Percentiles rank a stretch among this genome's conserved stretches.
phyloP scores from a whole-genome alignment of 495 filamentous ascomycete species.

The Penicillium paxilli region DNA sequence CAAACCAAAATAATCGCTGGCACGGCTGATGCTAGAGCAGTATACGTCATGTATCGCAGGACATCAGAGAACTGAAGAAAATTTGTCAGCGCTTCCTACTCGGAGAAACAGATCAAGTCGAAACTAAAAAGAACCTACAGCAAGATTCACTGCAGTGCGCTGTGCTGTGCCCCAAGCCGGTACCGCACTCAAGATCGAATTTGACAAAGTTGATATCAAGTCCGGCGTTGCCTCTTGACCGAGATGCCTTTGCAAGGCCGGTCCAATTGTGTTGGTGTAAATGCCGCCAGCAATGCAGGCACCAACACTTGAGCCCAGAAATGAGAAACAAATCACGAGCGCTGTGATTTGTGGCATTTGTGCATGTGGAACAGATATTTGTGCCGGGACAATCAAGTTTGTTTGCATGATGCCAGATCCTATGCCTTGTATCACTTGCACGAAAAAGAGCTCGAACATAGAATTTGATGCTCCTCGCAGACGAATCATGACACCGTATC shows the following conservation, averaged over 20 bases:
- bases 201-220: slow-evolving; percentile 34
- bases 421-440: slow-evolving; percentile 48
- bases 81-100: slow-evolving; percentile 6
- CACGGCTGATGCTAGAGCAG: slow-evolving; percentile 40
- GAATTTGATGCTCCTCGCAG: slow-evolving; percentile 47
- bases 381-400: slow-evolving; percentile 41
- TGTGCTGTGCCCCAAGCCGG: slow-evolving; percentile 44
- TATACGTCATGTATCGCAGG: slow-evolving; percentile 46
- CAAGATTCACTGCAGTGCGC: slow-evolving; percentile 39
- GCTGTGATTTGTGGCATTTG: slow-evolving; percentile 50
- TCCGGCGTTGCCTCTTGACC: slow-evolving; percentile 20
- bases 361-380: slow-evolving; percentile 44
- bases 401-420: slow-evolving; percentile 50
- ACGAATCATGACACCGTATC: slow-evolving; percentile 51
- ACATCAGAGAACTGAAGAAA: slow-evolving; percentile 42
- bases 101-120: neutral
- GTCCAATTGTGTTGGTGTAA: slow-evolving; percentile 42
- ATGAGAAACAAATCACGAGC: slow-evolving; percentile 40
- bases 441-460: slow-evolving; percentile 43
- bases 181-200: slow-evolving; percentile 43
- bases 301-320: slow-evolving; percentile 47
- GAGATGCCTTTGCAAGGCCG: slow-evolving; percentile 30
- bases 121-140: slow-evolving; percentile 26
- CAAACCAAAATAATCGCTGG: slow-evolving; percentile 37
- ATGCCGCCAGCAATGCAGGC: slow-evolving; percentile 50